phyloP scores from a whole-genome alignment of 164 flowering plant species.

The Vitis vinifera region ASM3070453v1 NC_081805.1:12978001-12978500 shows the following conservation, averaged over 20 bases:
- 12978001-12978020: slow-evolving; percentile 93
- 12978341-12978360: slow-evolving; percentile 97
- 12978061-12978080: slow-evolving; percentile 80
- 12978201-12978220: slow-evolving; percentile 51
- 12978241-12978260: slow-evolving; percentile 59
- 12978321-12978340: slow-evolving; percentile 98
- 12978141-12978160: slow-evolving; percentile 59
- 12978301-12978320: slow-evolving; percentile 93
- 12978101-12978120: slow-evolving; percentile 83
- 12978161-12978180: slow-evolving; percentile 61
- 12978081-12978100: slow-evolving; percentile 88
- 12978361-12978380: slow-evolving; percentile 94
- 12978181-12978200: slow-evolving; percentile 54
- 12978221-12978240: slow-evolving; percentile 58
- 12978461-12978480: too few species aligned
- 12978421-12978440: too few species aligned
- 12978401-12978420: too few species aligned
- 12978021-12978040: slow-evolving; percentile 70
- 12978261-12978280: slow-evolving; percentile 91
- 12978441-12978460: too few species aligned
- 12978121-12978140: slow-evolving; percentile 84
- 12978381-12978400: slow-evolving; percentile 99
- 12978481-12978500: too few species aligned
- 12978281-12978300: slow-evolving; percentile 90
- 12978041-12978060: slow-evolving; percentile 88